Evolutionary conservation across 129 eudicot species (phyloP).

Genomic region (Heracleum sosnowskyi): DNA sequence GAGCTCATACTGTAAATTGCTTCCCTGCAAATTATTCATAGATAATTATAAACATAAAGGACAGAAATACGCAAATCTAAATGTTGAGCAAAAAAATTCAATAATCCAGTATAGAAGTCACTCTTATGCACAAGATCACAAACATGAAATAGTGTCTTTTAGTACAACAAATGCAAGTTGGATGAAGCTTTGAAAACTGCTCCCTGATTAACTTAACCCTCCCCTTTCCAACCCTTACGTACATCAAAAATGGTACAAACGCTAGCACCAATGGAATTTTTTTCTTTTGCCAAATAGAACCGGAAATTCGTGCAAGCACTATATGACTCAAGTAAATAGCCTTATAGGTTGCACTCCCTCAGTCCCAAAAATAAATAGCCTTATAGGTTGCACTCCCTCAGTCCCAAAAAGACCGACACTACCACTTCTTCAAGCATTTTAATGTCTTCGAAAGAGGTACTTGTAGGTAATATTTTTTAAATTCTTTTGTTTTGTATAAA

Average conservation of each 20-base stretch:
- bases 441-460: too few relatives aligned
- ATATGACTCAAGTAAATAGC: neutral
- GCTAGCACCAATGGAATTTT: too few relatives aligned
- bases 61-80: neutral
- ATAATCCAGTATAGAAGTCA: neutral
- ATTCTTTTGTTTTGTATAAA: too few relatives aligned
- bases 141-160: neutral
- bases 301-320: neutral
- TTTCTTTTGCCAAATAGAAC: too few relatives aligned
- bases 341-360: too few relatives aligned
- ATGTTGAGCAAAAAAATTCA: neutral
- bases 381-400: too few relatives aligned
- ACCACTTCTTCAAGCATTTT: too few relatives aligned
- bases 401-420: too few relatives aligned
- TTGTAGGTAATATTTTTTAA: too few relatives aligned
- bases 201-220: too few relatives aligned
- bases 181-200: neutral
- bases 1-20: constrained; percentile 60
- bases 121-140: neutral
- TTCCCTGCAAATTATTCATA: constrained; percentile 41
- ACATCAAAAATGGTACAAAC: neutral
- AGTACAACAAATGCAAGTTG: neutral
- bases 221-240: too few relatives aligned
- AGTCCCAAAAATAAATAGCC: too few relatives aligned
- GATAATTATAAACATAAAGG: neutral